These are phyloP conservation scores for Asterophora lycoperdoides DNA, from an alignment of 768 basidiomycete genomes.

Conservation along the genomic window DNA sequence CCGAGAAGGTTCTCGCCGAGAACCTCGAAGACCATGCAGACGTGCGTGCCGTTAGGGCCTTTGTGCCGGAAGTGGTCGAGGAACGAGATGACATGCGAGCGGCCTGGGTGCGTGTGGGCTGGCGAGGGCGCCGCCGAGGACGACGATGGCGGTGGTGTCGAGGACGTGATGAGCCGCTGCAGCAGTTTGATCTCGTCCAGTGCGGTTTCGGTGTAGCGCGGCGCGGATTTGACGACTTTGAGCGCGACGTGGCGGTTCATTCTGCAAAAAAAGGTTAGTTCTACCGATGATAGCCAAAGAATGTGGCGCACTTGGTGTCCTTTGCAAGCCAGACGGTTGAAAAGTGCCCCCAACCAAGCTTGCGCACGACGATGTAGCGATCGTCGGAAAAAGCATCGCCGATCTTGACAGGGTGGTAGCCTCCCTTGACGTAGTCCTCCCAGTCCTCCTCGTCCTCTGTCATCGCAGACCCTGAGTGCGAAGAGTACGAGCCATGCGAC, in stretches of 20 bases:
- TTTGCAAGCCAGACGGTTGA: constrained; percentile 90
- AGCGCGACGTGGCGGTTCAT: constrained; percentile 95
- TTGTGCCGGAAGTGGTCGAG: constrained; percentile 97
- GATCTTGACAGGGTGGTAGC: constrained; percentile 92
- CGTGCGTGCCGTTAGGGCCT: constrained; percentile 94
- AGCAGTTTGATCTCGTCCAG: constrained; percentile 98
- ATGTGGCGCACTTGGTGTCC: constrained; percentile 65
- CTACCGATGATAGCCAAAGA: neutral
- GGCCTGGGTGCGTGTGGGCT: constrained; percentile 75
- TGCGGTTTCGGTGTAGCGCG: constrained; percentile 95
- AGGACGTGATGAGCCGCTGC: constrained; percentile 88
- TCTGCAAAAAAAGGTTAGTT: constrained; percentile 39
- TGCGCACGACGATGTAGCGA: constrained; percentile 86
- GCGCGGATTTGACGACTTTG: constrained; percentile 98
- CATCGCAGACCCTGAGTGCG: constrained; percentile 73
- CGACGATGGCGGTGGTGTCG: constrained; percentile 55
- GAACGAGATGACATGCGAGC: constrained; percentile 94
- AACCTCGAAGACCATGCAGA: constrained; percentile 99
- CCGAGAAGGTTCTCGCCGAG: constrained; percentile 95
- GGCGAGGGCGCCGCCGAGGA: constrained; percentile 47
- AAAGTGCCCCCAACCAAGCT: constrained; percentile 95
- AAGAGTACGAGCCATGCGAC: constrained; percentile 75
- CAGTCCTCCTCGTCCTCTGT: constrained; percentile 92
- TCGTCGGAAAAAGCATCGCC: constrained; percentile 87
- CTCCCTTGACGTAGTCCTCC: constrained; percentile 80